Base-by-base conservation (phyloP, 306 rosid genomes). In the Luffa acutangula region DNA sequence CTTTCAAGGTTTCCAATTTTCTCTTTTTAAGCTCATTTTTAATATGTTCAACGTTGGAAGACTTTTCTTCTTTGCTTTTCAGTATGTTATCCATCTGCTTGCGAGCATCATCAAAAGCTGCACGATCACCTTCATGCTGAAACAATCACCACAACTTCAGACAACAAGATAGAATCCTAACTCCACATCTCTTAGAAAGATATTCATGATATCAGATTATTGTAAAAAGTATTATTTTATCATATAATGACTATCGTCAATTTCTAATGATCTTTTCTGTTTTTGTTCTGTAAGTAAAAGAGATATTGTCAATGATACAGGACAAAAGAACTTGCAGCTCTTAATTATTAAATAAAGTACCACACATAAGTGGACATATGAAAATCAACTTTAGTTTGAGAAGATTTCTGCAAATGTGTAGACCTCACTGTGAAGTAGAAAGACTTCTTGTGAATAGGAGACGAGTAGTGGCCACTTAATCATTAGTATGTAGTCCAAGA, bases 81-180 rank as follows among this genome's bases (percentile, higher is more conserved):
- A 85, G 53, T 84, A 95, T 87, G 78, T 67, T 75, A 76, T 84
- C 83, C 93, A 91, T 86, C 85, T 92, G 89, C 83, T 83, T 91
- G 77, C 74, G 87, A 83, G 98, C 93, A 81, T 90, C 93, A 83
- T 81, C 83, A 65, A 91, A 89, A 81, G 95, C 87, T 85, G 85
- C 89, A 85, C 78, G 67, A 82, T 87, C 92, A 85, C 91, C 91
- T 88, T 95, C 91, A 85, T 95, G 97, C 98, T 95, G 90, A 79
- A 79, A 85, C 20, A 63, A 51, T 79, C 25, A 34, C 83, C 64
- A 67, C 8, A 53, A 41, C n/a, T 62, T 48, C 45, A 43, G 41
- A 43, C 21, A 62, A 13, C 25, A 45, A 45, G 53, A 57, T 77
- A 34, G 43, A 74, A 31, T 74, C 7, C 59, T 31, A 72, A 69